These are phyloP conservation scores for Acanthamoeba culbertsoni DNA, from an alignment of 208 protist species.

Conservation along the genomic window DNA sequence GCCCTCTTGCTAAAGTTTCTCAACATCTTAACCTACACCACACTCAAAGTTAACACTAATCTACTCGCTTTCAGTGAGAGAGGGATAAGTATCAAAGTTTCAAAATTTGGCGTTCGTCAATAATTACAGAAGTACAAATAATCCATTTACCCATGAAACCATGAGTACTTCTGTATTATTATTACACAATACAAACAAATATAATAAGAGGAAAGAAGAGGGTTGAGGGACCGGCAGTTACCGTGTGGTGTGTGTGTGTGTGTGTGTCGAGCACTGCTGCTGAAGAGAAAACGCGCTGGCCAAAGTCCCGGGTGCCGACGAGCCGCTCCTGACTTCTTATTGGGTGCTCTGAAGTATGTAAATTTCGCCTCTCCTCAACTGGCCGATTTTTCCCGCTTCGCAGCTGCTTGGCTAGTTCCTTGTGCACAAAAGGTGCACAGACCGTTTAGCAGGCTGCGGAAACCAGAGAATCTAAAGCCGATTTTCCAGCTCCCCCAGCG, in stretches of 20 bases:
- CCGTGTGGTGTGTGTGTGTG: neutral
- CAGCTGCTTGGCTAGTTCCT: neutral
- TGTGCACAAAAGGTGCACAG: neutral
- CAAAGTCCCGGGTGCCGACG: neutral
- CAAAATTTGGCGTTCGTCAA: too few species aligned
- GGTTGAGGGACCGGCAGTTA: neutral
- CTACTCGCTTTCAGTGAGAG: too few species aligned
- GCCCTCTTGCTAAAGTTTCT: conserved; percentile 27
- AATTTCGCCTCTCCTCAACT: neutral
- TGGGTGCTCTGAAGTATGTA: neutral
- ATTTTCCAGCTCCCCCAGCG: neutral
- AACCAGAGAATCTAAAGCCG: neutral
- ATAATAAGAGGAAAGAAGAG: neutral
- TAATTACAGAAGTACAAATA: too few species aligned
- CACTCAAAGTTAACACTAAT: too few species aligned
- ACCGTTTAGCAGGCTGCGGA: too few species aligned
- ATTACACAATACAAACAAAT: too few species aligned
- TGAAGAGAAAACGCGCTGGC: neutral
- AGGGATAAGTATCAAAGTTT: too few species aligned
- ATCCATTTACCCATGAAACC: too few species aligned
- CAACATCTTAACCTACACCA: neutral
- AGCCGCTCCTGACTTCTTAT: neutral
- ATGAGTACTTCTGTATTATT: too few species aligned
- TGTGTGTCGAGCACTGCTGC: neutral
- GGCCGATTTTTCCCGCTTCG: neutral